These are phyloP conservation scores for Pestalotiopsis fici DNA, from an alignment of 2,329 filamentous ascomycete species.

Conservation along the genomic window DNA sequence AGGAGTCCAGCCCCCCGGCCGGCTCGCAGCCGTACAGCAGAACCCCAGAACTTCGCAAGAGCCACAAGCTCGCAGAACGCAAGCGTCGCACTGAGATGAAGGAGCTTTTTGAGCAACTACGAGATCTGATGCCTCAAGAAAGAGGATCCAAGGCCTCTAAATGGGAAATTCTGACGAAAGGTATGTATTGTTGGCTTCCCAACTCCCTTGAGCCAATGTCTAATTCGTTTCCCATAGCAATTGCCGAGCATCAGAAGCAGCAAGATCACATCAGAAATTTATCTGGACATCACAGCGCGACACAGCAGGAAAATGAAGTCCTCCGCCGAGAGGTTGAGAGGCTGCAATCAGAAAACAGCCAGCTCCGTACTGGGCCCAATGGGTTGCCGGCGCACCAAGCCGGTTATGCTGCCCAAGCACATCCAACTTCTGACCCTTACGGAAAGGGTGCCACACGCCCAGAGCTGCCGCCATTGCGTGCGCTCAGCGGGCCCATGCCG, in stretches of 20 bases:
- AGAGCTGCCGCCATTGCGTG: conserved; percentile 59
- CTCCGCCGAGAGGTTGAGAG: conserved; percentile 50
- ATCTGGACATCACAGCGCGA: conserved; percentile 43
- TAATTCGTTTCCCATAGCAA: conserved; percentile 43
- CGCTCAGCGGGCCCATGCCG: conserved; percentile 44
- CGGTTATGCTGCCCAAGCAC: conserved; percentile 25
- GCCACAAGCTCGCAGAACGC: conserved; percentile 82
- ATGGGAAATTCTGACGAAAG: conserved; percentile 86
- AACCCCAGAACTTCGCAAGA: conserved; percentile 79
- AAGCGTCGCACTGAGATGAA: conserved; percentile 89
- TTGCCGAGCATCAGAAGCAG: conserved; percentile 61
- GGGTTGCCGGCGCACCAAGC: conserved; percentile 17
- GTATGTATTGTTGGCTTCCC: conserved; percentile 45
- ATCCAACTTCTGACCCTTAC: conserved; percentile 29
- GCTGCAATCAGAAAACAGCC: conserved; percentile 48
- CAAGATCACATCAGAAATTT: conserved; percentile 48
- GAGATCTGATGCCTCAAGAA: conserved; percentile 77
- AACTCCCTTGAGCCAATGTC: conserved; percentile 12
- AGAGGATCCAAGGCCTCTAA: conserved; percentile 84
- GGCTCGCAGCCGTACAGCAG: conserved; percentile 77
- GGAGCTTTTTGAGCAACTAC: conserved; percentile 78
- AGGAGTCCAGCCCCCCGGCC: conserved; percentile 52
- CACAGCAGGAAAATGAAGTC: conserved; percentile 45
- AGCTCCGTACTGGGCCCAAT: conserved; percentile 37
- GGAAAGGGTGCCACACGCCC: conserved; percentile 34